Evolutionary conservation across 495 filamentous ascomycete genomes (phyloP).

Genomic region (Apodospora peruviana): DNA sequence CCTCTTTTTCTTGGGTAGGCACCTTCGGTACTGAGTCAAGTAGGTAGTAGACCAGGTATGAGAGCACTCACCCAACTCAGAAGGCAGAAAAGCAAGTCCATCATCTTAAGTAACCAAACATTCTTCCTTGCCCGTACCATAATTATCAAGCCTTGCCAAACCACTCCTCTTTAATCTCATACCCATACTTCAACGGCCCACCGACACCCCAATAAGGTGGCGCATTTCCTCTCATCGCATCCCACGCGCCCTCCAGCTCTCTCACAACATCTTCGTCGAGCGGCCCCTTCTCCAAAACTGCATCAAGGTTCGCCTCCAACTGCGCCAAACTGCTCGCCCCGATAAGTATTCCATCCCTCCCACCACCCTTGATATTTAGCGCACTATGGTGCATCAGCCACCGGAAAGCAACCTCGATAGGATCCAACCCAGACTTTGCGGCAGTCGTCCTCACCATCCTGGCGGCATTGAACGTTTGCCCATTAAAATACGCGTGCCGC

Average conservation of each 20-base stretch:
- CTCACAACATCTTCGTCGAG: slow-evolving; percentile 69
- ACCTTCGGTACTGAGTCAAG: too few relatives aligned
- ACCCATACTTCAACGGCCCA: slow-evolving; percentile 55
- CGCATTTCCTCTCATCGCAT: slow-evolving; percentile 57
- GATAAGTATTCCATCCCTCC: slow-evolving; percentile 59
- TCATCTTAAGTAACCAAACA: too few relatives aligned
- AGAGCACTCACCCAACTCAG: too few relatives aligned
- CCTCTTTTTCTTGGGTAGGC: too few relatives aligned
- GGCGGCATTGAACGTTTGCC: slow-evolving; percentile 65
- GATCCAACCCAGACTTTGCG: slow-evolving; percentile 58
- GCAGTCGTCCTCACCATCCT: slow-evolving; percentile 60
- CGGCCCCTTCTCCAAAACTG: slow-evolving; percentile 48
- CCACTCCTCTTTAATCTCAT: slow-evolving; percentile 59
- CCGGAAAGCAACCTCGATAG: slow-evolving; percentile 68
- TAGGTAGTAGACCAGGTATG: too few relatives aligned
- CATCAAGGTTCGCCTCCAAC: slow-evolving; percentile 46
- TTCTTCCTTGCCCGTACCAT: too few relatives aligned
- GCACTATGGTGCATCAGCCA: slow-evolving; percentile 71
- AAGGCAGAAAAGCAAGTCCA: too few relatives aligned
- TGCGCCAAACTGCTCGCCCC: slow-evolving; percentile 47
- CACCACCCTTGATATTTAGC: slow-evolving; percentile 47
- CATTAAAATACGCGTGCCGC: slow-evolving; percentile 66
- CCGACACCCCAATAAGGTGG: slow-evolving; percentile 68
- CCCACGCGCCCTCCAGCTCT: slow-evolving; percentile 66
- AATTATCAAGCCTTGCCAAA: slow-evolving; percentile 42